These are phyloP conservation scores for Corchorus capsularis DNA, from an alignment of 345 rosid species.

Conservation along the genomic window DNA sequence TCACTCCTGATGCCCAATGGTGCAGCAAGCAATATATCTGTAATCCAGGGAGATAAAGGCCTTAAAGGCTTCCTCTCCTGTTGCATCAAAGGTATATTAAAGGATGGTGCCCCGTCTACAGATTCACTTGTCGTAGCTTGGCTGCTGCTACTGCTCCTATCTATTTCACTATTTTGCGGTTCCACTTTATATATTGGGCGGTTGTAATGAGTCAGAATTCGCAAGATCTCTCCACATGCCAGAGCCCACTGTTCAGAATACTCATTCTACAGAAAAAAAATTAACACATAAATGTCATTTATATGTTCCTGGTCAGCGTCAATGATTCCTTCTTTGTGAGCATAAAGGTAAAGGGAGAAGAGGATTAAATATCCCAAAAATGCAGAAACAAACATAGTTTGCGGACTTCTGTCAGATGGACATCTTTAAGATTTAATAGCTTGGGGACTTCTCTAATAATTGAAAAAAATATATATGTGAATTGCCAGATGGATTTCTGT, in stretches of 20 bases:
- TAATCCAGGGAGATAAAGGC: slow-evolving; percentile 96
- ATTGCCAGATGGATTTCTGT: slow-evolving; percentile 12
- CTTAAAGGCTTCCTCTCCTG: slow-evolving; percentile 87
- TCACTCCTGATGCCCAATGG: slow-evolving; percentile 95
- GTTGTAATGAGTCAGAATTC: slow-evolving; percentile 94
- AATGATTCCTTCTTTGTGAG: not conserved
- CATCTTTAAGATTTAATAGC: too few species aligned
- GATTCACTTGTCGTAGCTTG: slow-evolving; percentile 47
- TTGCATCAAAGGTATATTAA: slow-evolving; percentile 41
- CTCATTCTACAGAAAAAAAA: slow-evolving; percentile 61
- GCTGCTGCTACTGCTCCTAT: slow-evolving; percentile 49
- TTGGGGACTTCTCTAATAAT: too few species aligned
- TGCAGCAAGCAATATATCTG: slow-evolving; percentile 91
- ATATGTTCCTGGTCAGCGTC: slow-evolving; percentile 2
- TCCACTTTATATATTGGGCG: slow-evolving; percentile 90
- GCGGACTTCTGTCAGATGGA: not conserved
- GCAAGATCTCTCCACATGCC: slow-evolving; percentile 94
- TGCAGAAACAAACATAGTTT: not conserved
- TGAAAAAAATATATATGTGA: not conserved
- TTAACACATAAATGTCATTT: slow-evolving; percentile 10
- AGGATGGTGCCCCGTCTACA: slow-evolving; percentile 44
- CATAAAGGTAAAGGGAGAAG: not conserved
- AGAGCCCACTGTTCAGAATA: slow-evolving; percentile 99
- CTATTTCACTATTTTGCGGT: slow-evolving; percentile 55
- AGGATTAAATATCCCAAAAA: slow-evolving; percentile 3